These are phyloP conservation scores for Dioscorea dumetorum DNA, from an alignment of 106 monocot genomes.

Conservation along the genomic window DNA sequence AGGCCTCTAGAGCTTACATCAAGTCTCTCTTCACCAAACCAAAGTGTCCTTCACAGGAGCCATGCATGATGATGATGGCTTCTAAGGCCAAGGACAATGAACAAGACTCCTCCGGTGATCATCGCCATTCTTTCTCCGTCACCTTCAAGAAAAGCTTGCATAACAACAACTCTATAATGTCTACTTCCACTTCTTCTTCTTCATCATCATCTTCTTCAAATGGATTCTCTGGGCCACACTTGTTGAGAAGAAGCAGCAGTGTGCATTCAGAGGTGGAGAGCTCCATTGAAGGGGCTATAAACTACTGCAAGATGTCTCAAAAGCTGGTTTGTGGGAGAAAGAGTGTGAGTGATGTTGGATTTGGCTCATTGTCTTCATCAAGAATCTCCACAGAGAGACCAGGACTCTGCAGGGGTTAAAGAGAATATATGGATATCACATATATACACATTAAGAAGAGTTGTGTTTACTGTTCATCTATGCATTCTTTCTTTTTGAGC, in stretches of 20 bases:
- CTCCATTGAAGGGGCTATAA: slow-evolving; percentile 76
- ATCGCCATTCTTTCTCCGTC: slow-evolving; percentile 64
- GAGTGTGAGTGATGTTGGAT: slow-evolving; percentile 46
- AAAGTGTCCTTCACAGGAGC: slow-evolving; percentile 20
- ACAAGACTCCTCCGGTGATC: slow-evolving; percentile 11
- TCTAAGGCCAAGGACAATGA: not conserved
- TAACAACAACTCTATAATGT: slow-evolving; percentile 8
- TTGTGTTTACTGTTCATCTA: no score
- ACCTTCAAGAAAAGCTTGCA: slow-evolving; percentile 22
- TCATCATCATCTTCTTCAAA: slow-evolving; percentile 25
- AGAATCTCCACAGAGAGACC: slow-evolving; percentile 22
- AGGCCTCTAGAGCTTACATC: slow-evolving; percentile 64
- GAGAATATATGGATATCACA: not conserved
- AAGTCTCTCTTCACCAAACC: slow-evolving; percentile 60
- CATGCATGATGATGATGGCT: not conserved
- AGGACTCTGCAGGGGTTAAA: slow-evolving; percentile 25
- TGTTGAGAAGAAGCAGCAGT: slow-evolving; percentile 62
- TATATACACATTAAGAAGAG: no score
- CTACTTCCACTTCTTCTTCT: slow-evolving; percentile 26
- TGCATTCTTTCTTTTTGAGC: no score
- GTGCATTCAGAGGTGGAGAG: slow-evolving; percentile 67
- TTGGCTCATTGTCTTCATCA: slow-evolving; percentile 24
- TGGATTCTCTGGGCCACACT: slow-evolving; percentile 4
- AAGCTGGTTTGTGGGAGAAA: slow-evolving; percentile 35
- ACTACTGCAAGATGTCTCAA: slow-evolving; percentile 84